Evolutionary conservation across 345 rosid species (phyloP).

Genomic region (Hypericum perforatum): DNA sequence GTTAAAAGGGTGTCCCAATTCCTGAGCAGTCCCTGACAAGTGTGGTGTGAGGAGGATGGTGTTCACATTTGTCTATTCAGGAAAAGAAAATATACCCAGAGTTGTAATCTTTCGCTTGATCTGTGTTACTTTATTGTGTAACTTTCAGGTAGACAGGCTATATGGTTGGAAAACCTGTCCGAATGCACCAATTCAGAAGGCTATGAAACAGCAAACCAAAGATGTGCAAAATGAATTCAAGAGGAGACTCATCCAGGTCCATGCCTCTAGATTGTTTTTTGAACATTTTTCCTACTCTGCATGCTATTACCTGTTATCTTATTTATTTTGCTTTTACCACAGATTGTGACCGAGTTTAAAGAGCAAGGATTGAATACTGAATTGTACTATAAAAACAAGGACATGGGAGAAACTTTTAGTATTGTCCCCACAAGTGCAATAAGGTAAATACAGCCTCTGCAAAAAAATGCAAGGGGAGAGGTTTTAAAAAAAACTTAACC

Average conservation of each 20-base stretch:
- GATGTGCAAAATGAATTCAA: constrained; percentile 69
- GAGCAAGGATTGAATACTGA: constrained; percentile 90
- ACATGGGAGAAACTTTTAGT: constrained; percentile 68
- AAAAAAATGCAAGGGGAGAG: not conserved
- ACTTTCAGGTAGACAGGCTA: constrained; percentile 74
- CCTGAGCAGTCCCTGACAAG: too few species aligned
- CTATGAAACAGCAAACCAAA: constrained; percentile 60
- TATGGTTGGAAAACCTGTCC: constrained; percentile 77
- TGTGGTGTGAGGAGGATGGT: too few species aligned
- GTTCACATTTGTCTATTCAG: too few species aligned
- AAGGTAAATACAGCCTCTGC: constrained; percentile 27
- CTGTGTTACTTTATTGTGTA: constrained; percentile 1
- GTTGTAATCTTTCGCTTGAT: not conserved
- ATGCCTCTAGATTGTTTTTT: not conserved
- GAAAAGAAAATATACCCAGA: too few species aligned
- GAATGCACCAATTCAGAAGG: constrained; percentile 63
- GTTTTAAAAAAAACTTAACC: too few species aligned
- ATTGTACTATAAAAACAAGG: constrained; percentile 77
- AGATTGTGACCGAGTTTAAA: constrained; percentile 72
- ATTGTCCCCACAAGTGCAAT: constrained; percentile 95
- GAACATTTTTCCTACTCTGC: not conserved
- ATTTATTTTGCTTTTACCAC: constrained; percentile 8
- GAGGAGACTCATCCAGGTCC: constrained; percentile 53
- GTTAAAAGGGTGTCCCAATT: not conserved
- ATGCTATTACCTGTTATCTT: constrained; percentile 1